Conservation (phyloP, 352 stramenopile species). For the Phytophthora syringae region DNA sequence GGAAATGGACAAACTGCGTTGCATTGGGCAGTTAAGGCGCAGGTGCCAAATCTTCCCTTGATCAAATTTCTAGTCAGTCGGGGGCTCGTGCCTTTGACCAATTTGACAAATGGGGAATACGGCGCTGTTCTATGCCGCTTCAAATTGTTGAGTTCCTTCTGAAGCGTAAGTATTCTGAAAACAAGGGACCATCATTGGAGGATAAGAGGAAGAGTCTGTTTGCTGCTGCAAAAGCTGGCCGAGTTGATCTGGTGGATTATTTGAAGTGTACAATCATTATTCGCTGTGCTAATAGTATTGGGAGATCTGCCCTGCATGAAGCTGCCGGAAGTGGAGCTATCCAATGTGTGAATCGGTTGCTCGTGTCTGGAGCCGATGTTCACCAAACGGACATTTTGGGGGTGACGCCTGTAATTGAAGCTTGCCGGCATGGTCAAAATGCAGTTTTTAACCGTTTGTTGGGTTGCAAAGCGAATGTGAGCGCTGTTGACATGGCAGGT, state of each 20-base stretch:
- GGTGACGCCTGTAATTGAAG: conserved; percentile 9
- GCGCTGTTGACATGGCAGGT: background rate
- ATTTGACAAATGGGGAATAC: background rate
- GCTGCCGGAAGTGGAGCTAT: conserved; percentile 1
- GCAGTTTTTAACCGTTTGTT: background rate
- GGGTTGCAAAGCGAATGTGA: background rate
- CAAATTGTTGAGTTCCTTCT: background rate
- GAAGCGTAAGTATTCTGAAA: no score
- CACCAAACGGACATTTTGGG: background rate
- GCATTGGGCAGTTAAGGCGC: background rate
- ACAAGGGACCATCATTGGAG: no score
- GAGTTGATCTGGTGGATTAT: background rate
- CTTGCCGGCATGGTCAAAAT: background rate
- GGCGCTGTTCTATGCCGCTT: conserved; percentile 6
- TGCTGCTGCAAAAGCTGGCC: background rate
- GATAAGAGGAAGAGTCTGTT: background rate
- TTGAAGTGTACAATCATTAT: no score
- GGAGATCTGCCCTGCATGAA: conserved; percentile 11
- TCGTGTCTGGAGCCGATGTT: background rate
- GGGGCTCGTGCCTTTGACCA: background rate
- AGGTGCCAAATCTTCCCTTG: background rate
- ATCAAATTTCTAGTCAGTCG: background rate
- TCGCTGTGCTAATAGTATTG: background rate
- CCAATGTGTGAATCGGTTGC: background rate
- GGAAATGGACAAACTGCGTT: background rate